Base-by-base conservation (phyloP, 164 flowering plant genomes). In the Saururus chinensis region DNA sequence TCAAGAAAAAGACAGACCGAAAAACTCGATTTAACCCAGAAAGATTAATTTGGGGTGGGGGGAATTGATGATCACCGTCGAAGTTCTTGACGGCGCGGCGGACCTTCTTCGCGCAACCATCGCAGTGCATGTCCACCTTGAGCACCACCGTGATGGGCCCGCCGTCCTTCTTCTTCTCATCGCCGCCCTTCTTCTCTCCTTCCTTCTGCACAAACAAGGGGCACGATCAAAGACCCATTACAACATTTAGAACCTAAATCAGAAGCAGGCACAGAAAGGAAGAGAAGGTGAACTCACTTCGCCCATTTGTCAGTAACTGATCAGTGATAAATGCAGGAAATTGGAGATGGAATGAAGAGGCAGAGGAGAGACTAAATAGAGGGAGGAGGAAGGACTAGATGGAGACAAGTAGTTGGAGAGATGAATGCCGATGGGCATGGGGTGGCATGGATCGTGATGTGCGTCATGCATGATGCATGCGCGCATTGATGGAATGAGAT, bases 41-140 rank as follows among this genome's bases (percentile, higher is more conserved):
- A n/a, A 0, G 1, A 52, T 19, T 17, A 6, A 30, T 30, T 30
- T 2, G 2, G 2, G 2, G 61, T 19, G 59, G 22, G n/a, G 10
- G 37, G 53, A 60, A 60, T 41, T 40, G 26, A 41, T n/a, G 11
- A 9, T 25, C 79, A 92, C 98, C 98, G 19, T 80, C 77, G 19
- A 76, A 72, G 19, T 66, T 61, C 23, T 65, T 71, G 56, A 87
- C 66, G 48, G 77, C 69, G 40, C 72, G 71, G 56, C 62, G 76
- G 72, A 89, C 74, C 75, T 85, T 92, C 72, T 78, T 76, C 4
- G 89, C 93, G 56, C 98, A 92, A 0, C 96, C 96, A 40, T 86
- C 89, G 59, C 98, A 92, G 77, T 92, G 98, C 88, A 92, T 70
- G 63, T 92, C 95, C 12, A 87, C 65, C 75, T 86, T 92, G 58